Conservation (phyloP, 2,329 filamentous ascomycete species). For the Aspergillus pseudoterreus region DNA sequence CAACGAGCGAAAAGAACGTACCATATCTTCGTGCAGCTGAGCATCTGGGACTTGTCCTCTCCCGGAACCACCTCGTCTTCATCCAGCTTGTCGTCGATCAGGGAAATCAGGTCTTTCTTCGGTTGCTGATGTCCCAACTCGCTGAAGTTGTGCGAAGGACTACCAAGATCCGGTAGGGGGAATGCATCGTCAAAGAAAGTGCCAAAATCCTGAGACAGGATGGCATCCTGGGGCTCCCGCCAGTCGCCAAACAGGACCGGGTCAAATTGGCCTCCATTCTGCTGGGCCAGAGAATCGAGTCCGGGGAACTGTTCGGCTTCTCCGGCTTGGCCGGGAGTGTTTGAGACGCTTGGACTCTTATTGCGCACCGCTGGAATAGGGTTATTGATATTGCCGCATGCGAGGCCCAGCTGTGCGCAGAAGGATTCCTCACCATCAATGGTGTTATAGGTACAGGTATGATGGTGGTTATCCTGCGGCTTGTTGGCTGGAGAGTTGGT, state of each 20-base stretch:
- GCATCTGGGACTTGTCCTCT: slow-evolving; percentile 59
- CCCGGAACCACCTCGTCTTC: slow-evolving; percentile 65
- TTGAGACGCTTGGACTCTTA: slow-evolving; percentile 28
- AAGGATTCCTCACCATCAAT: slow-evolving; percentile 44
- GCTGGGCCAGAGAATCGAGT: slow-evolving; percentile 68
- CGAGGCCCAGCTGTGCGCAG: slow-evolving; percentile 42
- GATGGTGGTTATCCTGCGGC: slow-evolving; percentile 27
- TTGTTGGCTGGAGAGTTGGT: slow-evolving; percentile 41
- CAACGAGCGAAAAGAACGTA: slow-evolving; percentile 47
- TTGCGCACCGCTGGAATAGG: slow-evolving; percentile 39
- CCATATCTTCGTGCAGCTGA: slow-evolving; percentile 92
- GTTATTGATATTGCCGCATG: slow-evolving; percentile 45
- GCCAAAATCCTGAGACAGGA: slow-evolving; percentile 69
- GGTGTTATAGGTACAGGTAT: slow-evolving; percentile 26
- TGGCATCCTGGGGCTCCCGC: slow-evolving; percentile 80
- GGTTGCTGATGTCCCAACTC: slow-evolving; percentile 31
- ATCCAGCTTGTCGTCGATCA: slow-evolving; percentile 67
- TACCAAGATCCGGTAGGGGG: slow-evolving; percentile 70
- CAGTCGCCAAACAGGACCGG: slow-evolving; percentile 90
- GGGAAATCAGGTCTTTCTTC: slow-evolving; percentile 70
- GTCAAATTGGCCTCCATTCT: slow-evolving; percentile 84
- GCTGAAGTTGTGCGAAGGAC: slow-evolving; percentile 66
- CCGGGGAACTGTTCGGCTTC: slow-evolving; percentile 16
- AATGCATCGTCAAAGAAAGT: slow-evolving; percentile 74
- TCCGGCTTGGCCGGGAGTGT: slow-evolving; percentile 20